Conservation (phyloP, 805 yeast genomes). For the Saturnispora halmiae region DNA sequence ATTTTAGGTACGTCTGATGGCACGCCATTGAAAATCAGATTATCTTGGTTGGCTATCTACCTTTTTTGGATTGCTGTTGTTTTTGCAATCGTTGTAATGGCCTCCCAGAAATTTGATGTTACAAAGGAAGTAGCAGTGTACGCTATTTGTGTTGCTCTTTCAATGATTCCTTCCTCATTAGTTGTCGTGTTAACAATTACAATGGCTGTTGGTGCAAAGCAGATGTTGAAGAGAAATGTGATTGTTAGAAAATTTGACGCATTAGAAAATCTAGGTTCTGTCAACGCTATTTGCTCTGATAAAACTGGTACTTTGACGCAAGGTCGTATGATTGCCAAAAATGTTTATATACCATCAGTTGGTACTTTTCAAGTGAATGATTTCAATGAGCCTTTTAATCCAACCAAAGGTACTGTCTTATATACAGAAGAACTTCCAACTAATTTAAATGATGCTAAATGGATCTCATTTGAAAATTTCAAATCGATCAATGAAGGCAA, state of each 20-base stretch:
- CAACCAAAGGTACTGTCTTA: conserved; percentile 43
- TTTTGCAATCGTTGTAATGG: conserved; percentile 82
- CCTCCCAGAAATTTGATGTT: conserved; percentile 67
- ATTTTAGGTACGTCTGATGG: conserved; percentile 71
- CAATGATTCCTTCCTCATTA: conserved; percentile 76
- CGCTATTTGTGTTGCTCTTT: conserved; percentile 76
- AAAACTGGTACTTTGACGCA: conserved; percentile 77
- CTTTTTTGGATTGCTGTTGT: conserved; percentile 72
- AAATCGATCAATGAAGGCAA: conserved; percentile 11
- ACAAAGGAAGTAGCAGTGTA: conserved; percentile 75
- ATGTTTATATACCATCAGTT: conserved; percentile 56
- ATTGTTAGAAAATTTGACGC: conserved; percentile 72
- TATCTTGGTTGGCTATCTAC: conserved; percentile 67
- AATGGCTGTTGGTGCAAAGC: conserved; percentile 75
- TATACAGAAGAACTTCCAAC: conserved; percentile 31
- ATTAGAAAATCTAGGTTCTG: conserved; percentile 69
- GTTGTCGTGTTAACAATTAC: conserved; percentile 78
- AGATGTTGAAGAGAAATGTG: conserved; percentile 59
- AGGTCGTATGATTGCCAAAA: conserved; percentile 68
- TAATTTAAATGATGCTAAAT: conserved; percentile 31
- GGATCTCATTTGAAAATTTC: conserved; percentile 25
- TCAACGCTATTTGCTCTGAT: conserved; percentile 73
- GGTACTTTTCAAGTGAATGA: conserved; percentile 50
- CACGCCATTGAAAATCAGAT: conserved; percentile 70
- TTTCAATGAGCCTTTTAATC: conserved; percentile 55